A percentile compares a stretch with the other conserved stretches of the same genome.
These are phyloP conservation scores for Candida freyschussii DNA, from an alignment of 1,139 yeast species.

Conservation along the genomic window DNA sequence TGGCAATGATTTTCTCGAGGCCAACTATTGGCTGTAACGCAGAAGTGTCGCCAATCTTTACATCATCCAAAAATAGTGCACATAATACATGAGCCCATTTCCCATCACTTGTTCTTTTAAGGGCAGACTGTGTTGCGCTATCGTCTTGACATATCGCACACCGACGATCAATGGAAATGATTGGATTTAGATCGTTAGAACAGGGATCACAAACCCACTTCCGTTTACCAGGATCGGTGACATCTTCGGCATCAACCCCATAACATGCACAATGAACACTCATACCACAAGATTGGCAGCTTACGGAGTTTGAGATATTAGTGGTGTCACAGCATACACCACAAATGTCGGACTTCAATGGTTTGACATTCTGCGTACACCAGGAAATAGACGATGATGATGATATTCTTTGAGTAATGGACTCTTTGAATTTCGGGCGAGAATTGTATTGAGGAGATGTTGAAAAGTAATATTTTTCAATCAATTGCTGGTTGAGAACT, in stretches of 20 bases:
- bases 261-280: constrained; percentile 69
- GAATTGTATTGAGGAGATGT: constrained; percentile 16
- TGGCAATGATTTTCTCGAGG: constrained; percentile 8
- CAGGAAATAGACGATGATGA: too few species aligned
- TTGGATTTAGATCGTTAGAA: constrained; percentile 61
- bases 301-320: constrained; percentile 11
- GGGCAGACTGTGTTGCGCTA: constrained; percentile 36
- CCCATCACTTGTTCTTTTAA: constrained; percentile 66
- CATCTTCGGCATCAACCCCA: constrained; percentile 37
- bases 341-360: too few species aligned
- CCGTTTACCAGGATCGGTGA: constrained; percentile 9
- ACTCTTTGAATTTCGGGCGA: constrained; percentile 19
- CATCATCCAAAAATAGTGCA: constrained; percentile 48
- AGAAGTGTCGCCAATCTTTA: constrained; percentile 37
- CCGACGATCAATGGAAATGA: constrained; percentile 50
- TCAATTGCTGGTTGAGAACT: constrained; percentile 9
- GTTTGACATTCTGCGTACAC: too few species aligned
- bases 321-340: constrained; percentile 15
- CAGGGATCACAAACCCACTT: constrained; percentile 87
- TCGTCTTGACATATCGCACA: constrained; percentile 65
- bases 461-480: constrained; percentile 15
- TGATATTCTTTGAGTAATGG: constrained; percentile 6
- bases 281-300: constrained; percentile 67
- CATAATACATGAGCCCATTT: constrained; percentile 83
- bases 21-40: constrained; percentile 43